A percentile compares a stretch with the other conserved stretches of the same genome.
These are phyloP conservation scores for Aspergillus conjunctus DNA, from an alignment of 495 filamentous ascomycete species.

Conservation along the genomic window DNA sequence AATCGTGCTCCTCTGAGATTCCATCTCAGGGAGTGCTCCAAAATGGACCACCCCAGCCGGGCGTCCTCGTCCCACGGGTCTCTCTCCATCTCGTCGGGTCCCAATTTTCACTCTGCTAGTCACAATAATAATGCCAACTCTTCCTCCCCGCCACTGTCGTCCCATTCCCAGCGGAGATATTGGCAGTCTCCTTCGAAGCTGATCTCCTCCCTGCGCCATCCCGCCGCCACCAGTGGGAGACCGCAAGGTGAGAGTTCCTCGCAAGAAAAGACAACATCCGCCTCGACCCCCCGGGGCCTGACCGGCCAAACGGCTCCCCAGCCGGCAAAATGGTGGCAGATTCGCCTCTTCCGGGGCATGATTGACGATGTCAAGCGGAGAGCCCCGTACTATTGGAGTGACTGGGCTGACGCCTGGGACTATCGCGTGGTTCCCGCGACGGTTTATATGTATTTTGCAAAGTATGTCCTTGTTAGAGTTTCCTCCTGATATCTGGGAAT, in stretches of 20 bases:
- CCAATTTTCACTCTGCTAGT: constrained; percentile 29
- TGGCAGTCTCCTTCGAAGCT: constrained; percentile 32
- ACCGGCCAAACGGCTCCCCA: background rate
- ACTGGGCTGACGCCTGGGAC: constrained; percentile 83
- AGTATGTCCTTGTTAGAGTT: constrained; percentile 50
- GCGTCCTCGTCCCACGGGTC: constrained; percentile 26
- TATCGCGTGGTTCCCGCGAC: constrained; percentile 81
- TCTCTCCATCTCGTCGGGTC: constrained; percentile 26
- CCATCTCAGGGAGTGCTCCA: background rate
- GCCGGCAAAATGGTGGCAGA: constrained; percentile 59
- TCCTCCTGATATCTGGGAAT: background rate
- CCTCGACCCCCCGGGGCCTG: background rate
- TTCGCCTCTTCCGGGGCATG: constrained; percentile 65
- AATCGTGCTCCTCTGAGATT: background rate
- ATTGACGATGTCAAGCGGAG: constrained; percentile 71
- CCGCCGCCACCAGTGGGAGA: constrained; percentile 28
- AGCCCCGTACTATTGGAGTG: constrained; percentile 72
- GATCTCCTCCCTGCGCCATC: constrained; percentile 21
- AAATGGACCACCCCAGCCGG: constrained; percentile 11
- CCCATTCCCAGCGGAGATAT: constrained; percentile 33
- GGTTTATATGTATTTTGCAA: constrained; percentile 89
- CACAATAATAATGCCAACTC: background rate
- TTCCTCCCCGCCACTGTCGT: constrained; percentile 26
- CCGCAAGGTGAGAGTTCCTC: constrained; percentile 4
- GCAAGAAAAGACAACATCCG: background rate